Base-by-base conservation (phyloP, 805 yeast genomes). In the Spathaspora sp. region DNA sequence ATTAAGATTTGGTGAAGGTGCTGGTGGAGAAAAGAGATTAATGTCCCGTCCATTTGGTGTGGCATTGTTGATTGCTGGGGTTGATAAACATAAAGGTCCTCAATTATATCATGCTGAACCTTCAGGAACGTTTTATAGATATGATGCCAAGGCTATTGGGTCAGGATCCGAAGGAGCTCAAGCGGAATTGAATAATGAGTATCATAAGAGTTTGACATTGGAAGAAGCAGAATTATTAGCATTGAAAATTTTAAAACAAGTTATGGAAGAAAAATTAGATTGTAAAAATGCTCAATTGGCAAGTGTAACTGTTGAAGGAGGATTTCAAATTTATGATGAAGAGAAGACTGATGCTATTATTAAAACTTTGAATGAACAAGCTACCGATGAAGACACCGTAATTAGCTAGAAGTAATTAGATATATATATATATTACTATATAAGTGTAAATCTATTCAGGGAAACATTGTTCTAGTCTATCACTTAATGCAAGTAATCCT, bases 1-100 rank as follows among this genome's bases (percentile, higher is more conserved):
- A 2, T 77, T 94, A 61, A 82, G 98, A 66, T 93, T 93, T 60
- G 98, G 98, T 52, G 99, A 93, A 75, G 97, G 97, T 59, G 97
- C 96, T 2, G 85, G 91, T 42, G 97, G 97, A 52, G 97, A 94
- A 66, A 93, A 93, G 69, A 81, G 96, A 67, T 78, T 87, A 57
- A 88, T 94, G 99, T 90, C 97, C 3, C 85, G 99, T 74, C 99
- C 99, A 11, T 94, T 94, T 69, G 99, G 99, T 66, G 99, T 94
- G 47, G 99, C 99, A 1, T 74, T 94, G 58, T 79, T 94, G 62
- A 87, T 94, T 64, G 99, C 98, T 5, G 99, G 99, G 48, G 80
- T 85, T 60, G 99, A 94, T 73, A 78, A 83, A 54, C 96, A 89
- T 60, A 86, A 89, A 63, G 99, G 99, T 0, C 97, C 97, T 46